Evolutionary conservation across 116 monocot genomes (phyloP), one percentile per base, ranked within the genome.

Genomic region (Iris pallida): DNA sequence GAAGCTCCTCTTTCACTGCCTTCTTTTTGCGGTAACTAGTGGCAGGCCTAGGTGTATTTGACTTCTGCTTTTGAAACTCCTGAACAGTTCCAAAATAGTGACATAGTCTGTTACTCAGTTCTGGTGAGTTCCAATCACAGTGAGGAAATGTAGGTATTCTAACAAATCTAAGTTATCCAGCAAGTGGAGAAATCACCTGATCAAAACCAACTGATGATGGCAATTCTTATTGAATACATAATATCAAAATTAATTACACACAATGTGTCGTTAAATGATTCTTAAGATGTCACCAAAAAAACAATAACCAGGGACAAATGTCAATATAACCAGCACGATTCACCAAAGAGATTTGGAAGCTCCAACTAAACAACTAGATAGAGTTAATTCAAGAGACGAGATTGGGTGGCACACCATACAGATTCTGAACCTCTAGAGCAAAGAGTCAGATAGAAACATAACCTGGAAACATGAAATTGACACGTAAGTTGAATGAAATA

Each of bases 11-110:
- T 75, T 89, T 89, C 51, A 85, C 75, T 46, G 73, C 73, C 75
- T 96, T 96, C 81, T 92, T 96, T 83, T 83, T 96, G 52, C 96
- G 96, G 63, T 91, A 96, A 67, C 92, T 85, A 71, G 89, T 89
- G 8, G 87, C 73, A 59, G 85, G 86, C 76, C 64, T 86, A 46
- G 86, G 89, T 57, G 77, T 64, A 73, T 66, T 75, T 47, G 79
- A 75, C 46, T 79, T 84, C 45, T 53, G 77, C 68, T 82, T 92
- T 80, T 88, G 80, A 56, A 76, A 73, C 41, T 89, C 96, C 96
- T 96, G 68, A 30, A 78, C 20, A 59, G 13, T 62, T 73, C 53
- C 15, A 79, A 20, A 1, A 63, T 3, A 76, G 54, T 14, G 40
- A 65, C 7, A 47, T 2, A 63, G 11, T 2, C 2, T 16, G 40